A percentile compares a stretch with the other conserved stretches of the same genome.
Evolutionary conservation across 2,329 filamentous ascomycete species (phyloP).

Genomic region (Sarocladium oryzae): DNA sequence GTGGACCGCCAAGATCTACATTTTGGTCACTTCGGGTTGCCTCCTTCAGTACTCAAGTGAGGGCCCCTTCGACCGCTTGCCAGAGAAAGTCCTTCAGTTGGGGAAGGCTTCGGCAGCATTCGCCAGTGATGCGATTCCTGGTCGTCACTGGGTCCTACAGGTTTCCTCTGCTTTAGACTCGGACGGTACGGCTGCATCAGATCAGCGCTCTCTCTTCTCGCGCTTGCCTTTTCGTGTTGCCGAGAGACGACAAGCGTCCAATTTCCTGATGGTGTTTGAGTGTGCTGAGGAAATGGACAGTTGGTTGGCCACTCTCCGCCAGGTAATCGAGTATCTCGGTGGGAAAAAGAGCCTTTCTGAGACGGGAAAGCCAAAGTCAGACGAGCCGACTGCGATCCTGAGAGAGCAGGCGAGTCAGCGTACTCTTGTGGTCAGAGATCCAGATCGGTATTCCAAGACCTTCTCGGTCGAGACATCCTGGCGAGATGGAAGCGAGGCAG

Average conservation of each 20-base stretch:
- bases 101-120: conserved; percentile 73
- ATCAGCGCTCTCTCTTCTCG: conserved; percentile 54
- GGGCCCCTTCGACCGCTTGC: conserved; percentile 63
- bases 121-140: conserved; percentile 72
- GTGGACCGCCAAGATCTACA: conserved; percentile 65
- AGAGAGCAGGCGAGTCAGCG: conserved; percentile 38
- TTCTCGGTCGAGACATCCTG: conserved; percentile 1
- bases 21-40: conserved; percentile 64
- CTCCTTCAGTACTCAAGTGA: conserved; percentile 68
- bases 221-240: conserved; percentile 33
- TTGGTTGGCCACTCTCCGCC: conserved; percentile 64
- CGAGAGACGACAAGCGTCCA: conserved; percentile 46
- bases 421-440: conserved; percentile 41
- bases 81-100: conserved; percentile 67
- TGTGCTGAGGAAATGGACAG: conserved; percentile 67
- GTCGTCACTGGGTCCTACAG: conserved; percentile 73
- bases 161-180: conserved; percentile 60
- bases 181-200: conserved; percentile 38
- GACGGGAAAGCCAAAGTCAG: conserved; percentile 45
- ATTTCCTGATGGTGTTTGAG: conserved; percentile 67
- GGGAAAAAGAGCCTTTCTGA: conserved; percentile 59
- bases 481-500: conserved; percentile 19
- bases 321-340: conserved; percentile 63
- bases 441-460: conserved; percentile 35
- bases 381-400: conserved; percentile 25